Conservation (phyloP, 257 asterid species). For the Solanum chmielewskii region DNA sequence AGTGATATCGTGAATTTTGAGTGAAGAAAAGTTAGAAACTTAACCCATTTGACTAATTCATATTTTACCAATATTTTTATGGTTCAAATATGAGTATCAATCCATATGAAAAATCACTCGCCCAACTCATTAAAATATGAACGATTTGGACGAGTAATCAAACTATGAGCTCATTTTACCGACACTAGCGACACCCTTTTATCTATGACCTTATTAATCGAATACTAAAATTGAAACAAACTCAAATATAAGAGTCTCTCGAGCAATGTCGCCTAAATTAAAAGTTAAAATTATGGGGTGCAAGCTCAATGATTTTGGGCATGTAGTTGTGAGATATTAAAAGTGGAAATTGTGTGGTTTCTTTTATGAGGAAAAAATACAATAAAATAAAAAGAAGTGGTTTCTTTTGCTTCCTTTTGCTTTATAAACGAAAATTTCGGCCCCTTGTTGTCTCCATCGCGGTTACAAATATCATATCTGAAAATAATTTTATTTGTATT, state of each 20-base stretch:
- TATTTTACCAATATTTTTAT: no score
- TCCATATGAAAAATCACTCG: no score
- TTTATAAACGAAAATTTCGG: background rate
- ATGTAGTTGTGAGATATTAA: background rate
- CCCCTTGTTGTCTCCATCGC: background rate
- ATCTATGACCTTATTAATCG: no score
- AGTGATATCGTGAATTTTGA: no score
- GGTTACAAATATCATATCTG: background rate
- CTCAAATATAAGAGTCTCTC: no score
- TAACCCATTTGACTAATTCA: no score
- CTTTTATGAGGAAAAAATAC: background rate
- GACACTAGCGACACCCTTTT: fast-evolving
- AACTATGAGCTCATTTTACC: no score
- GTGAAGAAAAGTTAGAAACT: no score
- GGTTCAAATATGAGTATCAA: no score
- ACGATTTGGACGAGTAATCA: fast-evolving
- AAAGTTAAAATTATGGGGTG: background rate
- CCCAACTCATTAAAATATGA: no score
- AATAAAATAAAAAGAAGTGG: background rate
- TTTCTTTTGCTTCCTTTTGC: background rate
- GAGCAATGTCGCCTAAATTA: no score
- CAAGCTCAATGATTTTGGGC: background rate
- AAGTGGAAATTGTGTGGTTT: background rate
- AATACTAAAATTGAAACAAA: no score
- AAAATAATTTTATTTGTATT: background rate